Conservation (phyloP, 2,329 filamentous ascomycete species). For the Fusarium luffae region DNA sequence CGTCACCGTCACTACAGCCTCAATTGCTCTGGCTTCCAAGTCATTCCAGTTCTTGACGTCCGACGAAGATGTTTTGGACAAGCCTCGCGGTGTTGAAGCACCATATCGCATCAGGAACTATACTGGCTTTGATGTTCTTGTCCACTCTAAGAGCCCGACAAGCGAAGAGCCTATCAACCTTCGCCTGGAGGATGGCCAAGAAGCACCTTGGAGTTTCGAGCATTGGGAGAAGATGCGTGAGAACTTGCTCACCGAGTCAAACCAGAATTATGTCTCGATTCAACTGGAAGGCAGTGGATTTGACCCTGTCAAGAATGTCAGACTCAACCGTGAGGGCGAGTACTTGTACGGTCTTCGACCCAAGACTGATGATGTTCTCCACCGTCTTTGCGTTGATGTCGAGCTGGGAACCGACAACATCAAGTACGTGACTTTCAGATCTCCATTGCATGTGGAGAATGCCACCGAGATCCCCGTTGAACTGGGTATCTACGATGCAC, state of each 20-base stretch:
- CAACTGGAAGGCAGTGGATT: conserved; percentile 94
- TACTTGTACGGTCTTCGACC: conserved; percentile 89
- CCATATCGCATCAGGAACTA: conserved; percentile 96
- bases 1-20: conserved; percentile 90
- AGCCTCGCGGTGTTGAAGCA: conserved; percentile 89
- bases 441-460: conserved; percentile 92
- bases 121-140: conserved; percentile 88
- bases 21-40: conserved; percentile 92
- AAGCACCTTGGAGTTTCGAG: conserved; percentile 95
- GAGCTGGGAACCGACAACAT: conserved; percentile 93
- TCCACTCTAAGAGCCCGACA: conserved; percentile 79
- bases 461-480: conserved; percentile 97
- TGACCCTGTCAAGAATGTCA: conserved; percentile 87
- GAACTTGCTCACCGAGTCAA: conserved; percentile 85
- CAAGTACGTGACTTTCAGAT: conserved; percentile 96
- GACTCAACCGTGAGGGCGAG: conserved; percentile 94
- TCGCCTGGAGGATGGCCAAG: conserved; percentile 86
- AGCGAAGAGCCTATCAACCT: conserved; percentile 76
- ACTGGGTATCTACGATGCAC: conserved; percentile 86
- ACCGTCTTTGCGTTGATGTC: conserved; percentile 92
- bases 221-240: conserved; percentile 97
- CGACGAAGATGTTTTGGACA: conserved; percentile 86
- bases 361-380: conserved; percentile 84
- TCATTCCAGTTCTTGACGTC: conserved; percentile 91
- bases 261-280: conserved; percentile 81